Conservation (phyloP, 1,284 basidiomycete genomes). For the Trametes pubescens region DNA sequence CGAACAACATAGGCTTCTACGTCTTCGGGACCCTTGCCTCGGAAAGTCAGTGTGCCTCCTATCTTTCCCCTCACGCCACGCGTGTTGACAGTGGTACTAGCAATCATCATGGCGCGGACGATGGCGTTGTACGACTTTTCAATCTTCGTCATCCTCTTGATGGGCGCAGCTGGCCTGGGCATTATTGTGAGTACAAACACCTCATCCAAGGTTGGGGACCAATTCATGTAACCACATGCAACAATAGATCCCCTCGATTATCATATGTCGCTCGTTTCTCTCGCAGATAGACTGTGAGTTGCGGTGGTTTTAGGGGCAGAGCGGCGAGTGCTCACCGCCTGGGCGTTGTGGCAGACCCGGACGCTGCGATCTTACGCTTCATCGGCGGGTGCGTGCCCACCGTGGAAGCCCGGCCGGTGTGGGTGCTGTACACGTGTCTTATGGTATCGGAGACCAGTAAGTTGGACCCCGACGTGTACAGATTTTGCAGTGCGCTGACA, state of each 20-base stretch:
- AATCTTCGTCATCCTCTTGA: neutral
- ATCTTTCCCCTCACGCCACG: neutral
- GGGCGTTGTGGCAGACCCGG: neutral
- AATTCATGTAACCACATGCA: neutral
- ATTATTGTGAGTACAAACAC: neutral
- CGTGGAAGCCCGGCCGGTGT: constrained; percentile 9
- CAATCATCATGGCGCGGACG: constrained; percentile 17
- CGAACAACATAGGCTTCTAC: neutral
- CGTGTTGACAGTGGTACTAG: neutral
- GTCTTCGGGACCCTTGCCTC: constrained; percentile 6
- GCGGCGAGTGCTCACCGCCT: neutral
- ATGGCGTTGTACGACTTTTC: constrained; percentile 19
- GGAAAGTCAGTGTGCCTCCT: neutral
- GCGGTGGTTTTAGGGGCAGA: neutral
- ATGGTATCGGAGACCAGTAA: constrained; percentile 16
- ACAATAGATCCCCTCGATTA: neutral
- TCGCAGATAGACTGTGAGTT: neutral
- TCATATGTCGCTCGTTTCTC: neutral
- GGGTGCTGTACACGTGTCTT: constrained; percentile 10
- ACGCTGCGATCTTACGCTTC: neutral
- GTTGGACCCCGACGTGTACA: neutral
- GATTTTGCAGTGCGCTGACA: neutral
- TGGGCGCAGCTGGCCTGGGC: constrained; percentile 5
- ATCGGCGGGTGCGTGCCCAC: constrained; percentile 17
- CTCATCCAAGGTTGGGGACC: neutral